phyloP scores from a whole-genome alignment of 1,284 basidiomycete genomes.

The Vanrija humicola region DNA sequence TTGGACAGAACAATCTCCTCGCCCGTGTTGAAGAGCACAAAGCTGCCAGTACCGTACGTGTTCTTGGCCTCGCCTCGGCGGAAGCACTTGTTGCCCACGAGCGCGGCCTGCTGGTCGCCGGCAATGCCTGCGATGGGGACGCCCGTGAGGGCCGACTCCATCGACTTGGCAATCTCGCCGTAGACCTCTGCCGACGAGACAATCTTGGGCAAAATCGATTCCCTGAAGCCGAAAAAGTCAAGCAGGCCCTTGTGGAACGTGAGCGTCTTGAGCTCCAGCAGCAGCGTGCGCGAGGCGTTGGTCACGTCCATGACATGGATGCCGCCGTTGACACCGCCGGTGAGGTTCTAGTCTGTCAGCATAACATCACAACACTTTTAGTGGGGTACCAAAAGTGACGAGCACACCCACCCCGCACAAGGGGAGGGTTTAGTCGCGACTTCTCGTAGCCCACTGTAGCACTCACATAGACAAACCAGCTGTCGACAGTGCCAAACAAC shows the following conservation, averaged over 20 bases:
- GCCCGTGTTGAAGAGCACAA: constrained; percentile 87
- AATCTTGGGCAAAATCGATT: constrained; percentile 76
- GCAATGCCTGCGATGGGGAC: constrained; percentile 85
- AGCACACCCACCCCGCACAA: too few species aligned
- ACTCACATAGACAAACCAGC: constrained; percentile 56
- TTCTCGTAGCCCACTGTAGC: too few species aligned
- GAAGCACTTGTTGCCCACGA: constrained; percentile 94
- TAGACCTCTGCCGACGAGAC: constrained; percentile 91
- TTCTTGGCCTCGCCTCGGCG: constrained; percentile 81
- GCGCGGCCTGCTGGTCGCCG: constrained; percentile 96
- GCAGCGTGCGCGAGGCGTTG: constrained; percentile 91
- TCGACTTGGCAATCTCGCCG: constrained; percentile 59
- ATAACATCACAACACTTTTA: too few species aligned
- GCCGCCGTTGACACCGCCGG: constrained; percentile 63
- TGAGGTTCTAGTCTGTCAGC: constrained; percentile 62
- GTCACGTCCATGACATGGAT: constrained; percentile 88
- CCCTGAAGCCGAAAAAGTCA: constrained; percentile 78
- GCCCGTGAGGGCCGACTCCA: constrained; percentile 64
- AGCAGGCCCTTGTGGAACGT: constrained; percentile 79
- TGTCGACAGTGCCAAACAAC: constrained; percentile 91
- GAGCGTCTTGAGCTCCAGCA: constrained; percentile 78
- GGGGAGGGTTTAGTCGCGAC: too few species aligned
- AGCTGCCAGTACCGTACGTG: constrained; percentile 93
- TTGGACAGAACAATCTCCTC: constrained; percentile 77
- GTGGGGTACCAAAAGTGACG: too few species aligned